Conservation (phyloP, 1,139 yeast species). For the Debaryomyces robertsiae region DNA sequence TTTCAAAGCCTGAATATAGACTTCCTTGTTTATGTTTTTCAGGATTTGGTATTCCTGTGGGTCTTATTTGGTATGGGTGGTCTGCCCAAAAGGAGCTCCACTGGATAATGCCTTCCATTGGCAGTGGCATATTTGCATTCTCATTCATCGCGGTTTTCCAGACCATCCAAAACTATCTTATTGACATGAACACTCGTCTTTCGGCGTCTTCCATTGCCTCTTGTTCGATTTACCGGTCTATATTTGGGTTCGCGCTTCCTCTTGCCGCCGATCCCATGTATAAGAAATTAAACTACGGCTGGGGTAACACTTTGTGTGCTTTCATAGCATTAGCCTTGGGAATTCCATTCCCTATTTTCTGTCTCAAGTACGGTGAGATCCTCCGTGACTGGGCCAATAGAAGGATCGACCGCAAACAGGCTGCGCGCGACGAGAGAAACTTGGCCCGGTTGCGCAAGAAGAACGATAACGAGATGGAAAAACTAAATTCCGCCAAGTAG, state of each 20-base stretch:
- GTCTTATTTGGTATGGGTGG: slow-evolving; percentile 68
- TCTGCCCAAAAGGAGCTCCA: slow-evolving; percentile 49
- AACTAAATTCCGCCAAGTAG: background rate
- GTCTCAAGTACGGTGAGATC: slow-evolving; percentile 56
- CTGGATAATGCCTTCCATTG: slow-evolving; percentile 63
- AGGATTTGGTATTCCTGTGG: slow-evolving; percentile 52
- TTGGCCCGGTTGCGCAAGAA: slow-evolving; percentile 21
- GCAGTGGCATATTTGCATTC: slow-evolving; percentile 56
- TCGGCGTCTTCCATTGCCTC: slow-evolving; percentile 65
- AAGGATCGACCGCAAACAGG: slow-evolving; percentile 41
- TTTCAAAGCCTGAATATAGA: slow-evolving; percentile 57
- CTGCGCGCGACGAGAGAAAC: slow-evolving; percentile 40
- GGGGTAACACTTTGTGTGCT: slow-evolving; percentile 68
- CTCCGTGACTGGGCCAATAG: slow-evolving; percentile 59
- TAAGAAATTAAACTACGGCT: slow-evolving; percentile 53
- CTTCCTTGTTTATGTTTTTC: slow-evolving; percentile 47
- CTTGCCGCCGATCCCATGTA: slow-evolving; percentile 50
- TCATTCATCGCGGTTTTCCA: slow-evolving; percentile 62
- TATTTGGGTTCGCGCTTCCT: slow-evolving; percentile 60
- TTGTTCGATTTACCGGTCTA: slow-evolving; percentile 61
- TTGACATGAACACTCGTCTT: slow-evolving; percentile 66
- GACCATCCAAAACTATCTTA: slow-evolving; percentile 59
- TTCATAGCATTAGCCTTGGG: slow-evolving; percentile 58
- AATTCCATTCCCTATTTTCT: slow-evolving; percentile 63
- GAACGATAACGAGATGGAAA: slow-evolving; percentile 4